Percentiles rank a stretch among this genome's conserved stretches.
These are phyloP conservation scores for Phaeosphaeria sp. DNA, from an alignment of 2,329 filamentous ascomycete genomes.

Conservation along the genomic window DNA sequence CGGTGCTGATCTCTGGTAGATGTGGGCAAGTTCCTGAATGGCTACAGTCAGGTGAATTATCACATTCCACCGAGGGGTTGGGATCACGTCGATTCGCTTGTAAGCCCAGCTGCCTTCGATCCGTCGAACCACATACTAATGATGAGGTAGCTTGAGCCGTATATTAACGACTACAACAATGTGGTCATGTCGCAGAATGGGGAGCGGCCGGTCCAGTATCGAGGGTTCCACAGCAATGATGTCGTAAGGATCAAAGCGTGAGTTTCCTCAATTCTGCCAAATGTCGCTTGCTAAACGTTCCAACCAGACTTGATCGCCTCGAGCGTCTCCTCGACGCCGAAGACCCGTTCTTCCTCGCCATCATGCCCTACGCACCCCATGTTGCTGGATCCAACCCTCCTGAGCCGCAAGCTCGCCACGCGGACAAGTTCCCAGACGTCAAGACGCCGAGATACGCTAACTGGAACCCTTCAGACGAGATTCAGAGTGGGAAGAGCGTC, in stretches of 20 bases:
- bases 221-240: not conserved
- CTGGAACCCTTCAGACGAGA: slow-evolving; percentile 63
- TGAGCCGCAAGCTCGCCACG: slow-evolving; percentile 65
- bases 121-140: not conserved
- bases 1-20: not conserved
- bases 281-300: too few relatives aligned
- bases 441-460: slow-evolving; percentile 67
- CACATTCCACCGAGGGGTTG: not conserved
- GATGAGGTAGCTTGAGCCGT: not conserved
- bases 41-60: not conserved
- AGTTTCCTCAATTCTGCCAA: not conserved
- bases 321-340: not conserved
- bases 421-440: slow-evolving; percentile 64
- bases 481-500: slow-evolving; percentile 39
- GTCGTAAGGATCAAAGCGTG: not conserved
- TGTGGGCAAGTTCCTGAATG: not conserved
- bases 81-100: not conserved
- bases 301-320: not conserved
- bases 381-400: slow-evolving; percentile 40
- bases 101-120: too few relatives aligned
- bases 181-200: not conserved
- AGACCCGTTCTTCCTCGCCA: not conserved
- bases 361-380: not conserved
- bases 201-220: not conserved
- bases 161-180: not conserved